Percentiles rank a stretch among this genome's conserved stretches.
These are phyloP conservation scores for Fusarium annulatum DNA, from an alignment of 2,329 filamentous ascomycete species.

Conservation along the genomic window DNA sequence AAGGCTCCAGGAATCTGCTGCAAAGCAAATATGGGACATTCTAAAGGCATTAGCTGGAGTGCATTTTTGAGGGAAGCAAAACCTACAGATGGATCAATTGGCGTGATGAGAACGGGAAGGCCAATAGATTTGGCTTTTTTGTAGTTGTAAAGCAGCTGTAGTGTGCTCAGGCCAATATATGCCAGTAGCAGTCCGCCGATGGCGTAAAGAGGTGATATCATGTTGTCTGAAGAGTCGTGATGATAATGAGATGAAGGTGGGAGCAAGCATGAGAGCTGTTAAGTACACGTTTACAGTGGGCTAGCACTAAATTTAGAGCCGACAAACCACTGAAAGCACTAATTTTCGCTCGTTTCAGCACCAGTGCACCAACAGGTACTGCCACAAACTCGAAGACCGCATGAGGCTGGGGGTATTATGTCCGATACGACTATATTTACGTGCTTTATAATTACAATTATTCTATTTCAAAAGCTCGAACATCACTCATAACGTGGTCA, in stretches of 20 bases:
- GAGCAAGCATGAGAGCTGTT: neutral
- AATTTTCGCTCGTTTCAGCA: neutral
- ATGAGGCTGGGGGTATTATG: too few relatives aligned
- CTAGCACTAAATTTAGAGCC: neutral
- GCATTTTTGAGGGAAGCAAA: neutral
- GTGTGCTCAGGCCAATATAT: slow-evolving; percentile 5
- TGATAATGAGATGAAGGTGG: neutral
- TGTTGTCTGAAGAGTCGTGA: neutral
- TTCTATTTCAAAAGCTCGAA: too few relatives aligned
- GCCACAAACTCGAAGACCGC: too few relatives aligned
- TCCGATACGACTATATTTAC: too few relatives aligned
- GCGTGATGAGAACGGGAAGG: slow-evolving; percentile 30
- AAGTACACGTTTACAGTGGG: slow-evolving; percentile 22
- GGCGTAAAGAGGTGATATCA: slow-evolving; percentile 12
- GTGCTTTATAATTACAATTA: too few relatives aligned
- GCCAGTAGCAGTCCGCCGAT: neutral
- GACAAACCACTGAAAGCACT: neutral
- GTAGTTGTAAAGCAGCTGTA: slow-evolving; percentile 28
- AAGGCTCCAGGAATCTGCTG: slow-evolving; percentile 25
- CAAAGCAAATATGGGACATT: slow-evolving; percentile 31
- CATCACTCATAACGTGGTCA: too few relatives aligned
- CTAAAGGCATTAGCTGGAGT: neutral
- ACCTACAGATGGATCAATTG: slow-evolving; percentile 29
- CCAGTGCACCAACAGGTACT: too few relatives aligned
- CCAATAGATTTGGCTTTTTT: slow-evolving; percentile 27